Percentiles rank a stretch among this genome's conserved stretches.
phyloP scores from a whole-genome alignment of 2,329 filamentous ascomycete species.

The Trichoderma polysporum region DNA sequence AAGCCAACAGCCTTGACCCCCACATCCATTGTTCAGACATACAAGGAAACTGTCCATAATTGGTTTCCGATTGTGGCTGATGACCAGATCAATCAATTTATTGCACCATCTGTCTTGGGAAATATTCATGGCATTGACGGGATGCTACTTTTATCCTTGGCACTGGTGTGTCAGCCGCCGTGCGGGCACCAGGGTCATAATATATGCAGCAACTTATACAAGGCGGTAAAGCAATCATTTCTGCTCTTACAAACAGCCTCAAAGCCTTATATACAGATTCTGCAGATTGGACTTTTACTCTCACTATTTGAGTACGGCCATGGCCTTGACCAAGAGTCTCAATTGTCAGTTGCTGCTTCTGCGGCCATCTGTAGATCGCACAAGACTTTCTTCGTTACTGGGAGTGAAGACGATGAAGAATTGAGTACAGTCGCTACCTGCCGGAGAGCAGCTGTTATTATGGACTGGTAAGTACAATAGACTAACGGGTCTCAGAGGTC shows the following conservation, averaged over 20 bases:
- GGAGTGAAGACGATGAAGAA: background rate
- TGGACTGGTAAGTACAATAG: background rate
- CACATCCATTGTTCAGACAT: background rate
- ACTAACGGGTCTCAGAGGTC: background rate
- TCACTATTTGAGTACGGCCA: slow-evolving; percentile 7
- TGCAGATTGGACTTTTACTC: background rate
- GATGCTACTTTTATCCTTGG: background rate
- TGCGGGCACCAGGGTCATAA: background rate
- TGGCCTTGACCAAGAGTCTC: background rate
- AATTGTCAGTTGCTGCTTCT: background rate
- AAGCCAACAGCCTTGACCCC: background rate
- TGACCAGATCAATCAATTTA: background rate
- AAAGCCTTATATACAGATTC: background rate
- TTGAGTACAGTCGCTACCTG: background rate
- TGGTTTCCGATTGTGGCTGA: slow-evolving; percentile 1
- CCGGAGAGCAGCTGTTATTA: background rate
- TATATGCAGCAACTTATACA: background rate
- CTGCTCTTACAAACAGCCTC: background rate
- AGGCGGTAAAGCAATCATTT: slow-evolving; percentile 5
- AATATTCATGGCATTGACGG: background rate
- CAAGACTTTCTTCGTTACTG: background rate
- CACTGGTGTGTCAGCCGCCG: background rate
- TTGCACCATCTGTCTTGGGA: background rate
- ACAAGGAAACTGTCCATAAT: background rate
- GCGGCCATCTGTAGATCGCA: background rate